phyloP scores from a whole-genome alignment of 129 eudicot species.

The Flaveria linearis region DNA sequence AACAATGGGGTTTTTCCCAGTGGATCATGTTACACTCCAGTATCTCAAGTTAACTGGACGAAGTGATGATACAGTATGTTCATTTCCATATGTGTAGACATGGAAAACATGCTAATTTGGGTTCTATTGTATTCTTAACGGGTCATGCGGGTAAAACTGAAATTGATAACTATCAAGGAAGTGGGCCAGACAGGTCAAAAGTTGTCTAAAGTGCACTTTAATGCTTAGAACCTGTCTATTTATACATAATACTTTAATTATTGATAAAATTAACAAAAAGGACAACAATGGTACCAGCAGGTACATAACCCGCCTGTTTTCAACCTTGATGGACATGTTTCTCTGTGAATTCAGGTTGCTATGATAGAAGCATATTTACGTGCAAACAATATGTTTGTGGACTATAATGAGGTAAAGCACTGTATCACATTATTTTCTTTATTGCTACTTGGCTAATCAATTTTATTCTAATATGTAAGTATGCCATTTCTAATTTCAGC shows the following conservation, averaged over 20 bases:
- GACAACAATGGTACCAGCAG: not conserved
- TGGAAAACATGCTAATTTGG: not conserved
- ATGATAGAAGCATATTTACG: constrained; percentile 96
- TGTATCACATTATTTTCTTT: not conserved
- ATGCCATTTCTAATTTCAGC: constrained; percentile 50
- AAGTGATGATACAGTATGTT: constrained; percentile 87
- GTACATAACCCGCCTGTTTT: not conserved
- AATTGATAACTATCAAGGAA: not conserved
- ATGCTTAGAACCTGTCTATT: not conserved
- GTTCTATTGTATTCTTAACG: not conserved
- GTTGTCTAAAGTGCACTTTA: not conserved
- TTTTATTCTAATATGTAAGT: not conserved
- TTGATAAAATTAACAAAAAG: not conserved
- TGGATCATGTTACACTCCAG: constrained; percentile 92
- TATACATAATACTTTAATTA: not conserved
- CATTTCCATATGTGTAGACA: constrained; percentile 11
- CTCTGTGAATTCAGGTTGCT: constrained; percentile 58
- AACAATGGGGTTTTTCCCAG: constrained; percentile 99
- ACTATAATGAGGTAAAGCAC: constrained; percentile 71
- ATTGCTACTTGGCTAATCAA: constrained; percentile 16
- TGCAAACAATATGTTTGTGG: constrained; percentile 98
- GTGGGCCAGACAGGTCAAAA: not conserved
- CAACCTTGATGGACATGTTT: constrained; percentile 20
- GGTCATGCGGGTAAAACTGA: not conserved
- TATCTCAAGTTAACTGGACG: constrained; percentile 95